Evolutionary conservation across 2,329 filamentous ascomycete species (phyloP).

Genomic region (Fusarium sp.): DNA sequence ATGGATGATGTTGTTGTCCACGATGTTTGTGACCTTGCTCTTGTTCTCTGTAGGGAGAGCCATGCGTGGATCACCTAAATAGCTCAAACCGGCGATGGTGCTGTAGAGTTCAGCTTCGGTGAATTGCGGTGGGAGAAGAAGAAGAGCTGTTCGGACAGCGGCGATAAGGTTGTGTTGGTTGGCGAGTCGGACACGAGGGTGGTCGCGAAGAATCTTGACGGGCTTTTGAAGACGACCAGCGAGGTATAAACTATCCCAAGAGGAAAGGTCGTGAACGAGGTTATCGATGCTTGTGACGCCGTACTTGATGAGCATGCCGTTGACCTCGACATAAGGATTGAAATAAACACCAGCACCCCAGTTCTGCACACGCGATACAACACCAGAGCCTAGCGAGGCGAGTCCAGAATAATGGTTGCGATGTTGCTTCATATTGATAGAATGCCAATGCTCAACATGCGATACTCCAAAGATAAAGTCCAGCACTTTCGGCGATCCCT

Average conservation of each 20-base stretch:
- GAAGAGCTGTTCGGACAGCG: slow-evolving; percentile 87
- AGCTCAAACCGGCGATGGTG: slow-evolving; percentile 92
- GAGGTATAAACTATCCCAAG: slow-evolving; percentile 97
- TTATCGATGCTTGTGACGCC: slow-evolving; percentile 96
- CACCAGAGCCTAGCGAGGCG: slow-evolving; percentile 83
- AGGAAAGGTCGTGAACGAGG: slow-evolving; percentile 83
- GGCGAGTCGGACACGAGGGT: slow-evolving; percentile 89
- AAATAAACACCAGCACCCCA: slow-evolving; percentile 97
- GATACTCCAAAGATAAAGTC: slow-evolving; percentile 98
- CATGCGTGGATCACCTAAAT: slow-evolving; percentile 98
- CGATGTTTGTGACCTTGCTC: slow-evolving; percentile 93
- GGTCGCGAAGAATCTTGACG: slow-evolving; percentile 95
- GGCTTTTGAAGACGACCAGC: slow-evolving; percentile 96
- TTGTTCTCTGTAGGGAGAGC: slow-evolving; percentile 88
- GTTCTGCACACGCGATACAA: slow-evolving; percentile 88
- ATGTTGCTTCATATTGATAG: slow-evolving; percentile 88
- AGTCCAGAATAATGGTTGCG: slow-evolving; percentile 92
- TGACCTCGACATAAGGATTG: slow-evolving; percentile 93
- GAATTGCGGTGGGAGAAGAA: slow-evolving; percentile 86
- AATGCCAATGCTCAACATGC: slow-evolving; percentile 97
- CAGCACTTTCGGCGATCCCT: slow-evolving; percentile 93
- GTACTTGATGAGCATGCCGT: slow-evolving; percentile 97
- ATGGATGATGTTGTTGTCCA: slow-evolving; percentile 88
- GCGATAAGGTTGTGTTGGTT: slow-evolving; percentile 97
- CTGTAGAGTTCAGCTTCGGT: slow-evolving; percentile 89